Evolutionary conservation across 2,329 filamentous ascomycete species (phyloP).

Genomic region (Seiridium unicorne): DNA sequence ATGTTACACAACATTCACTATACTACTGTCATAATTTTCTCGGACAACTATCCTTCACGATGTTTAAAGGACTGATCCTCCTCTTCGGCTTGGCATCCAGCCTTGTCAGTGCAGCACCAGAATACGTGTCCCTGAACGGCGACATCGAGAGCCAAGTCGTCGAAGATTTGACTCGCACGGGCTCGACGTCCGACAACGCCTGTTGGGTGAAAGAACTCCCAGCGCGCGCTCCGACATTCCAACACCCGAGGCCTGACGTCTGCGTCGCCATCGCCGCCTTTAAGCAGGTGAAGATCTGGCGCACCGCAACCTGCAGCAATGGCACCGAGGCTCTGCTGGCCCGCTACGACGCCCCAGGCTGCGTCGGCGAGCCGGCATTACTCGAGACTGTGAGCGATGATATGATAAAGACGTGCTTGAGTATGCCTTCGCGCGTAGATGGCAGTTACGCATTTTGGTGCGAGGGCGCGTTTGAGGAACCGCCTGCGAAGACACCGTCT

Average conservation of each 20-base stretch:
- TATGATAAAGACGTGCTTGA: constrained; percentile 1
- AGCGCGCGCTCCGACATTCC: not conserved
- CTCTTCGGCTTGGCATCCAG: not conserved
- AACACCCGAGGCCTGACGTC: not conserved
- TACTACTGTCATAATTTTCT: too few species aligned
- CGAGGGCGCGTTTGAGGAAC: constrained; percentile 15
- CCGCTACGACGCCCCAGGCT: not conserved
- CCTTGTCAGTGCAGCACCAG: not conserved
- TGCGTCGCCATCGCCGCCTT: constrained; percentile 1
- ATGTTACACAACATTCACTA: too few species aligned
- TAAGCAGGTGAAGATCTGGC: constrained; percentile 6
- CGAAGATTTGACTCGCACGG: not conserved
- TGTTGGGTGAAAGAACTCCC: not conserved
- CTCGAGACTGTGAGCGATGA: not conserved
- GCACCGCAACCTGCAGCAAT: not conserved
- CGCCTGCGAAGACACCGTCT: not conserved
- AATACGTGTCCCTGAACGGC: not conserved
- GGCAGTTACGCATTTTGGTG: constrained; percentile 8
- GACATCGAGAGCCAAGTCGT: not conserved
- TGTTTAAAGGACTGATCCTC: not conserved
- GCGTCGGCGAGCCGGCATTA: not conserved
- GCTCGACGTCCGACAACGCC: not conserved
- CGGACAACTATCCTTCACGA: not conserved
- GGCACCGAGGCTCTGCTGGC: constrained; percentile 3
- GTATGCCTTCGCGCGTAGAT: not conserved